Conservation (phyloP, 2,329 filamentous ascomycete genomes). For the Hymenoscyphus infarciens region DNA sequence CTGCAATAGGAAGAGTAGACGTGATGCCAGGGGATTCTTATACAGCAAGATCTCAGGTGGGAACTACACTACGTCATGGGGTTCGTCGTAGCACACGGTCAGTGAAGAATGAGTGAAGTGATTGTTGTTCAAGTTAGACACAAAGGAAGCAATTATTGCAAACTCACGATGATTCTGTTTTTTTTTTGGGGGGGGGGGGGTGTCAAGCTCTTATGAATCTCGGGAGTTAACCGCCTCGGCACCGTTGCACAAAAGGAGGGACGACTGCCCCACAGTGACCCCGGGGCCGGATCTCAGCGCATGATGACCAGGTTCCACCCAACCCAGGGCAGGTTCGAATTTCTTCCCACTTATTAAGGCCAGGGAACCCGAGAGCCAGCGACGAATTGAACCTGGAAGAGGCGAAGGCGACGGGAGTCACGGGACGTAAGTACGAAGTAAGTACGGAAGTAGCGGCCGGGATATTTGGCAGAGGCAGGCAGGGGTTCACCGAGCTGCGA, state of each 20-base stretch:
- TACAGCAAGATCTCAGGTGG: not conserved
- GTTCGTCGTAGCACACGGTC: not conserved
- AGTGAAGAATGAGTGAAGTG: not conserved
- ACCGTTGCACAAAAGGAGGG: conserved; percentile 12
- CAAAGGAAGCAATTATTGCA: not conserved
- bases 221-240: conserved; percentile 9
- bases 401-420: too few relatives aligned
- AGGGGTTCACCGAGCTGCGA: conserved; percentile 1
- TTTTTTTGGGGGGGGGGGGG: too few relatives aligned
- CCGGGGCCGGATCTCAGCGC: not conserved
- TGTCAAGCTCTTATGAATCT: conserved; percentile 22
- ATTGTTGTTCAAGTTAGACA: not conserved
- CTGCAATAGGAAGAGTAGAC: not conserved
- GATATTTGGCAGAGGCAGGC: not conserved
- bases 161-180: not conserved
- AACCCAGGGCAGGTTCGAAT: too few relatives aligned
- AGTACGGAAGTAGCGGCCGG: not conserved
- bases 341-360: too few relatives aligned
- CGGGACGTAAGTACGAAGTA: too few relatives aligned
- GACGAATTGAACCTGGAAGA: not conserved
- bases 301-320: conserved; percentile 4
- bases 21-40: not conserved
- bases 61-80: not conserved
- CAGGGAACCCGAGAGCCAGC: too few relatives aligned
- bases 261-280: not conserved